Percentiles rank a stretch among this genome's conserved stretches.
Evolutionary conservation across 495 filamentous ascomycete species (phyloP).

Genomic region (Thozetella sp.): DNA sequence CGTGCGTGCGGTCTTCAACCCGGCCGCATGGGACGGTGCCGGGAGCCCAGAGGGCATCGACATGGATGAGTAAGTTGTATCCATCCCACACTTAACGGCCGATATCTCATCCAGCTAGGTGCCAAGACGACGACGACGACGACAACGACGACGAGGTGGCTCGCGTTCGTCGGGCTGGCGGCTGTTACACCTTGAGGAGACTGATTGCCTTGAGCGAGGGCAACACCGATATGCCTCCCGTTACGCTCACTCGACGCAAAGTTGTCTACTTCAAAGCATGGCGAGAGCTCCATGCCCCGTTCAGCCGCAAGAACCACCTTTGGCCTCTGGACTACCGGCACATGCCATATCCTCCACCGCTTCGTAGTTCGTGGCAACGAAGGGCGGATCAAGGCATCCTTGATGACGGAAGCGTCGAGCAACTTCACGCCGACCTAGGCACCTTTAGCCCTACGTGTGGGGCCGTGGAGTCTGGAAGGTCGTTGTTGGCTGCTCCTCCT

Average conservation of each 20-base stretch:
- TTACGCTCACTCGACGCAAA: background rate
- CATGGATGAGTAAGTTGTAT: no score
- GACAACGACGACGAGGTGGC: background rate
- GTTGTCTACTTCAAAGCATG: background rate
- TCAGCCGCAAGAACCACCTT: background rate
- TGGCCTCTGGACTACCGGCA: background rate
- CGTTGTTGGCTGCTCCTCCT: no score
- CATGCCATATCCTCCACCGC: background rate
- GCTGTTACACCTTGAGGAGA: background rate
- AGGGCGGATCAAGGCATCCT: background rate
- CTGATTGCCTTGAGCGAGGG: background rate
- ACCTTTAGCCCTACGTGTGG: no score
- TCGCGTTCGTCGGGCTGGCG: background rate
- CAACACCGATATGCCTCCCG: background rate
- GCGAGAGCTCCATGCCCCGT: background rate
- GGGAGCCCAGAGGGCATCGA: no score
- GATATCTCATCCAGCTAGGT: no score
- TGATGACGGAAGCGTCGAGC: background rate
- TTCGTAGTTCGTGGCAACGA: background rate
- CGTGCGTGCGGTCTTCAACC: no score
- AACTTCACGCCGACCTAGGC: background rate
- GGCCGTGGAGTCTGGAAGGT: no score
- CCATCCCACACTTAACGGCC: no score
- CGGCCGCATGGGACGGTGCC: no score
- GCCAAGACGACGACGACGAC: background rate